Evolutionary conservation across 768 basidiomycete species (phyloP), one percentile per base, ranked within the genome.

Genomic region (Rhizopogon salebrosus): DNA sequence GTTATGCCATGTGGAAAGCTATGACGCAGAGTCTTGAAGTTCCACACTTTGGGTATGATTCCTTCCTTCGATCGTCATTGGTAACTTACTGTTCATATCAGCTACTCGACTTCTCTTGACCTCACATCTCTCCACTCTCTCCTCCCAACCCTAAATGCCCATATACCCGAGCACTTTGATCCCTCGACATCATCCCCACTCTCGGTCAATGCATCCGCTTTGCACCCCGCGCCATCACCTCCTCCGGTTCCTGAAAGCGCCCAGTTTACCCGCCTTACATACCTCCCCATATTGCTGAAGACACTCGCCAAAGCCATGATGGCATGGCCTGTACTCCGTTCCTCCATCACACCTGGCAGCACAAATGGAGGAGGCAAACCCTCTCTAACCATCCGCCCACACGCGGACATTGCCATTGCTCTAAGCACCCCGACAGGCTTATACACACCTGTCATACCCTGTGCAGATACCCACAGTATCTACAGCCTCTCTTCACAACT

Each of bases 21-120:
- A 94, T 94, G 92, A 80, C 76, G 9, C 89, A 89, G 80, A 90
- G 90, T 60, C 75, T 94, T 49, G 82, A 87, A 60, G 87, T 93
- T 58, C 91, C 92, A 16, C 88, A 88, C 61, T 95, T 95, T 57
- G 88, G 89, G 77, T 85, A 58, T 53, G 80, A 58, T 13, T 42
- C 18, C 5, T 37, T 14, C 5, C 23, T 38, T 16, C 6, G 27
- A 4, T 8, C 16, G 9, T 11, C 1, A 43, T 24, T 54, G 42
- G 37, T 34, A 45, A 35, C 23, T 60, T 49, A 51, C 46, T 16
- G 10, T 53, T 18, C 43, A 20, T 49, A 20, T 13, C 49, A 86
- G 85, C 57, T 92, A 91, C 61, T 80, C 88, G 3, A 85, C 87
- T 0, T 82, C 78, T 0, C 68, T 93, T 11, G 90, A 93, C 62